phyloP scores from a whole-genome alignment of 1,284 basidiomycete genomes.

The Marasmius sp. region DNA sequence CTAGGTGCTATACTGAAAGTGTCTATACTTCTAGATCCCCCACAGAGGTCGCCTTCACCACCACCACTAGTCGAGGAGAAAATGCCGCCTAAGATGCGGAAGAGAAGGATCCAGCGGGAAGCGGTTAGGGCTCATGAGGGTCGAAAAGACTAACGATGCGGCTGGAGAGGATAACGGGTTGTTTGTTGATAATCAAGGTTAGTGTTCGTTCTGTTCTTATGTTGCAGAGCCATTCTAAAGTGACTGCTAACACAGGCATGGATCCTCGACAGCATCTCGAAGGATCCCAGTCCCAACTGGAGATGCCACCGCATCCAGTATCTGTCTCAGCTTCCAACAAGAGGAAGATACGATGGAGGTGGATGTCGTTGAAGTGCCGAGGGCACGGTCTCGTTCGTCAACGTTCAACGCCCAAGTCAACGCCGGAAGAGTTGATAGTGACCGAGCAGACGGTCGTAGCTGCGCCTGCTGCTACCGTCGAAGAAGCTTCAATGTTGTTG shows the following conservation, averaged over 20 bases:
- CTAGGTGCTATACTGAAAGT: not conserved
- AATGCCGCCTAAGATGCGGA: slow-evolving; percentile 68
- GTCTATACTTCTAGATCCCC: not conserved
- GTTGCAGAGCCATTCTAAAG: too few species aligned
- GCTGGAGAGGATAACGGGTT: not conserved
- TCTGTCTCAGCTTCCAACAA: not conserved
- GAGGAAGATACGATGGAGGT: too few species aligned
- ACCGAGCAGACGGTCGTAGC: too few species aligned
- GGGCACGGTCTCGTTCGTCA: too few species aligned
- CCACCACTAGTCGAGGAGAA: slow-evolving; percentile 28
- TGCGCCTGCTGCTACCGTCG: too few species aligned
- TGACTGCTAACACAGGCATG: too few species aligned
- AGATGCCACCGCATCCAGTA: not conserved
- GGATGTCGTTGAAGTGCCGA: too few species aligned
- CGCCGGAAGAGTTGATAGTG: too few species aligned
- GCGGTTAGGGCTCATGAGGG: slow-evolving; percentile 22
- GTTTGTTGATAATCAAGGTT: slow-evolving; percentile 7
- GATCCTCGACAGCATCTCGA: not conserved
- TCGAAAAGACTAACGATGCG: too few species aligned
- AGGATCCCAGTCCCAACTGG: not conserved
- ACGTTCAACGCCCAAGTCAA: too few species aligned
- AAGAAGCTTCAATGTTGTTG: too few species aligned
- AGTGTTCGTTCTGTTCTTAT: not conserved
- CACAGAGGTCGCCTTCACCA: not conserved
- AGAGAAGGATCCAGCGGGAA: slow-evolving; percentile 33